These are phyloP conservation scores for Lippia alba DNA, from an alignment of 305 asterid genomes.

Conservation along the genomic window DNA sequence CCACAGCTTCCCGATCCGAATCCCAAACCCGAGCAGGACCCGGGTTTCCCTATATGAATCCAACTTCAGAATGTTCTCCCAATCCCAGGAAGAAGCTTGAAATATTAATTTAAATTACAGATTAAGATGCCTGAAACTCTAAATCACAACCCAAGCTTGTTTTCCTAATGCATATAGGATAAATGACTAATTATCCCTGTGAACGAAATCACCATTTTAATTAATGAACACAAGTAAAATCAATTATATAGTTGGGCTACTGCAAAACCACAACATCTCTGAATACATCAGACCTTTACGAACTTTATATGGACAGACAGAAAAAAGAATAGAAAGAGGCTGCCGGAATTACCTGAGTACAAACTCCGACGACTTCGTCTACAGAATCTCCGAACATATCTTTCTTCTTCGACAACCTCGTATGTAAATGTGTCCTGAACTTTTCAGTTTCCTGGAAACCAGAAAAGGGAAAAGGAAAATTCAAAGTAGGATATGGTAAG, in stretches of 20 bases:
- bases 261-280: no score
- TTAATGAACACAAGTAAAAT: no score
- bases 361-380: conserved; percentile 80
- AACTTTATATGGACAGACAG: not conserved
- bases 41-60: no score
- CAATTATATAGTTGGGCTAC: no score
- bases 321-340: not conserved
- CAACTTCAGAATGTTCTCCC: not conserved
- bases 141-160: not conserved
- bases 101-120: not conserved
- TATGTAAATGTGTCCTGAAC: conserved; percentile 64
- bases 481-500: no score
- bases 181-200: no score
- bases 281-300: no score
- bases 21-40: no score
- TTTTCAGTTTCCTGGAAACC: conserved; percentile 72
- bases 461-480: no score
- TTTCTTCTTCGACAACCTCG: conserved; percentile 77
- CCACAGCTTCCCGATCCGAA: no score
- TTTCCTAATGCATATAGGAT: not conserved
- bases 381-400: conserved; percentile 79
- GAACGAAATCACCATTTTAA: no score
- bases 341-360: conserved; percentile 64
- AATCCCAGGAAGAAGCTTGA: not conserved
- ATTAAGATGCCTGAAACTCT: not conserved